Base-by-base conservation (phyloP, 768 basidiomycete species). In the Cystofilobasidium ferigula region DNA sequence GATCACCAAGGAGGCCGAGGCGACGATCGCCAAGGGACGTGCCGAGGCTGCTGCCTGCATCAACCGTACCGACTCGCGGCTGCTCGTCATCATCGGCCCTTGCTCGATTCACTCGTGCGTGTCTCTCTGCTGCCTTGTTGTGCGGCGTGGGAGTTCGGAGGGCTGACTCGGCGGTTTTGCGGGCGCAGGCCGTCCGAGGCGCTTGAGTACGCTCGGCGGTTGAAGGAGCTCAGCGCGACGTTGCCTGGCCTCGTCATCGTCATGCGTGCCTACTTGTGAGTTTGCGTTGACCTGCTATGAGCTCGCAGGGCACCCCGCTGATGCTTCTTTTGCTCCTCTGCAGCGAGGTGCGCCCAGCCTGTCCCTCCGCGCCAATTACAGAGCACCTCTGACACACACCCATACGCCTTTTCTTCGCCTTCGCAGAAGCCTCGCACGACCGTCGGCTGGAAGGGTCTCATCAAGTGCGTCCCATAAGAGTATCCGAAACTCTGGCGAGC, bases 231-330 rank as follows among this genome's bases (percentile, higher is more conserved):
- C 77, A 81, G 86, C 51, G 79, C 81, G 22, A 76, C 57, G 3
- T 20, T 36, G 8, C 57, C 34, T 1, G 78, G 92, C 71, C 80
- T 99, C 58, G 80, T 88, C 72, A 87, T 99, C 73, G 78, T 98
- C 76, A 99, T 99, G 95, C 83, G 95, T 47, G 86, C 89, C 63
- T 98, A 98, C 82, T 97, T 89, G 90, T 93, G 73, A 76, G 90
- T 83, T 10, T 24, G 47, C 14, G 18, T 26, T 51, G 16, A 22
- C 22, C 22, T 57, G 13, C 16, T 26, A 40, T 14, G n/a, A 13
- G n/a, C 24, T n/a, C 20, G n/a, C 22, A 24, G 32, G 2, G 24
- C n/a, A 56, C 51, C 38, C 47, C n/a, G n/a, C n/a, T n/a, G 51
- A 2, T 24, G 6, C 26, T 24, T 42, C n/a, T 32, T 38, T 42